These are phyloP conservation scores for Pleurotus citrinopileatus DNA, from an alignment of 768 basidiomycete species.

Conservation along the genomic window DNA sequence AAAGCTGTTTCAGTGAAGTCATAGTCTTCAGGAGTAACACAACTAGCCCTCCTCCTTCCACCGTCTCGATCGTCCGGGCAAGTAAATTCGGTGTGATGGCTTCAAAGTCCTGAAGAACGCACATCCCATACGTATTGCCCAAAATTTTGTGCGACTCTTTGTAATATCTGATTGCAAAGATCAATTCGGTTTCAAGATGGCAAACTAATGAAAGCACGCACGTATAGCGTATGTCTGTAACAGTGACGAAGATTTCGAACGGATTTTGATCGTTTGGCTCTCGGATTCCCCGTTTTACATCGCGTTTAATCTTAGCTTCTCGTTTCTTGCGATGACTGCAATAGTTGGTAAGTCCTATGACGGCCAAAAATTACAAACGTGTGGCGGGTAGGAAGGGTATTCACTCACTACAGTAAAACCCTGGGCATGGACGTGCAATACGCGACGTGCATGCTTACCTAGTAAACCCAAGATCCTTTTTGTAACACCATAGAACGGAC, in stretches of 20 bases:
- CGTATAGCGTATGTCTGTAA: conserved; percentile 99
- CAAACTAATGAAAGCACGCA: conserved; percentile 35
- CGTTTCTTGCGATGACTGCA: conserved; percentile 91
- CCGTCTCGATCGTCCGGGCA: conserved; percentile 96
- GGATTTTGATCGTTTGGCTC: conserved; percentile 96
- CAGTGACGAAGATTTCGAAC: conserved; percentile 96
- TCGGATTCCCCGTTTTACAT: conserved; percentile 90
- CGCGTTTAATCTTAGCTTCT: conserved; percentile 94
- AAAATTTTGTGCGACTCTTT: conserved; percentile 97
- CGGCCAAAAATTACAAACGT: background rate
- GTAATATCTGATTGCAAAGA: conserved; percentile 79
- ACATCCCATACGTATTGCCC: conserved; percentile 97
- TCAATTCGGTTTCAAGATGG: background rate
- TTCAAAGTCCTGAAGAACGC: conserved; percentile 95
- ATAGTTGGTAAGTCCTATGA: conserved; percentile 3
- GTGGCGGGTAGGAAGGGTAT: background rate
- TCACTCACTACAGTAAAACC: background rate
- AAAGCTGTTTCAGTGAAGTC: conserved; percentile 88
- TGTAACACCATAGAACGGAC: conserved; percentile 97
- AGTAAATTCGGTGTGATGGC: conserved; percentile 97
- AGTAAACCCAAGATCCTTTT: conserved; percentile 96
- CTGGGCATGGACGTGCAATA: conserved; percentile 1
- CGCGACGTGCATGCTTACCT: conserved; percentile 54
- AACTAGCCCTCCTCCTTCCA: conserved; percentile 91
- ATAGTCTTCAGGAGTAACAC: conserved; percentile 93